These are phyloP conservation scores for Neofusicoccum sp. DNA, from an alignment of 2,329 filamentous ascomycete genomes.

Conservation along the genomic window DNA sequence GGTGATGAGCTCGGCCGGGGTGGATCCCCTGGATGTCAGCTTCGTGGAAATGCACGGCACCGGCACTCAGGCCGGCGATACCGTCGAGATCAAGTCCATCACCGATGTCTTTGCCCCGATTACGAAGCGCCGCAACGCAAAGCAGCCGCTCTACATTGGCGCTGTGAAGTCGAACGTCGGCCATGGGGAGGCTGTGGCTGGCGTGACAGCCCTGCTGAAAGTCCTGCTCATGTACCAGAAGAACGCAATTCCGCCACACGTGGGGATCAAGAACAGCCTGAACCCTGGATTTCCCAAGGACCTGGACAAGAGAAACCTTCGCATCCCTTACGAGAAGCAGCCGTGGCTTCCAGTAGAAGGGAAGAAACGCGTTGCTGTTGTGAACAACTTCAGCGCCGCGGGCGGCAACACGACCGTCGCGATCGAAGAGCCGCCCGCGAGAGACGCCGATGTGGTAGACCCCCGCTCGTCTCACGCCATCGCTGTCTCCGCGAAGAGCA, in stretches of 20 bases:
- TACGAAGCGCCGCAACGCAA: conserved; percentile 21
- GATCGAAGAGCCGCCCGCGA: conserved; percentile 28
- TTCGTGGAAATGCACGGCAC: conserved; percentile 39
- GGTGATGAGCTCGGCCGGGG: conserved; percentile 33
- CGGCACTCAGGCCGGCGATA: conserved; percentile 33
- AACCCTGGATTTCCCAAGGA: conserved; percentile 63
- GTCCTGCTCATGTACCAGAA: conserved; percentile 39
- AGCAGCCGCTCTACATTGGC: conserved; percentile 31
- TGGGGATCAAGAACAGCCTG: conserved; percentile 67
- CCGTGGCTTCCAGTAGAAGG: conserved; percentile 32
- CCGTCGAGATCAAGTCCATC: conserved; percentile 28
- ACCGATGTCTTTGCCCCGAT: conserved; percentile 27
- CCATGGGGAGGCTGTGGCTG: conserved; percentile 40
- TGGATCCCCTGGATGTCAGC: conserved; percentile 36
- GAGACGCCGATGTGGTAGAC: conserved; percentile 20
- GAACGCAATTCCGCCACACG: conserved; percentile 57
- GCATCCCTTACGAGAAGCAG: conserved; percentile 58
- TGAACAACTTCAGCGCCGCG: conserved; percentile 58
- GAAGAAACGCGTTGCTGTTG: conserved; percentile 26
- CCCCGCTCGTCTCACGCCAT: conserved; percentile 25
- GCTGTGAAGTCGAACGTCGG: conserved; percentile 39
- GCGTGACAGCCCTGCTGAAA: conserved; percentile 37
- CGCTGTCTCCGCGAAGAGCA: conserved; percentile 26
- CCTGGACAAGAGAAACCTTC: conserved; percentile 59
- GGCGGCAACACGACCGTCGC: conserved; percentile 60